These are phyloP conservation scores for Testicularia cyperi DNA, from an alignment of 1,284 basidiomycete species.

Conservation along the genomic window DNA sequence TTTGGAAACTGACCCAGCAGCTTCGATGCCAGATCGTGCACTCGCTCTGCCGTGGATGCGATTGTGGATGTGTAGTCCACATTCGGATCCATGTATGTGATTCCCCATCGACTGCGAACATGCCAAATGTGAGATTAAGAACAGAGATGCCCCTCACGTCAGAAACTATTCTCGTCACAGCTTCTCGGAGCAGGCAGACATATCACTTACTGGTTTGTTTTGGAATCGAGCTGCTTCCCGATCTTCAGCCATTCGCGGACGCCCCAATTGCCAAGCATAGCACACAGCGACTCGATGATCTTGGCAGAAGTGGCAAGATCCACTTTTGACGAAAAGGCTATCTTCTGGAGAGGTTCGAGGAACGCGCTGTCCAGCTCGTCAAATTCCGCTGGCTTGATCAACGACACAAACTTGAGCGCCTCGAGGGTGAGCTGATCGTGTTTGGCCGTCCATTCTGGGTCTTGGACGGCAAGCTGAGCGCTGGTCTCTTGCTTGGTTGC, in stretches of 20 bases:
- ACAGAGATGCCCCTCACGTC: neutral
- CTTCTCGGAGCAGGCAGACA: neutral
- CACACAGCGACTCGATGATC: conserved; percentile 12
- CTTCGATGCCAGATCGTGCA: conserved; percentile 10
- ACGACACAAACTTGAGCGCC: conserved; percentile 25
- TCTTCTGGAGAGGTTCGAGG: conserved; percentile 11
- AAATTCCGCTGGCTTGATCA: conserved; percentile 16
- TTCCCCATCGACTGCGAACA: conserved; percentile 16
- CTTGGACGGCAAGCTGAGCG: conserved; percentile 1
- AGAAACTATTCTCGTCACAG: no score
- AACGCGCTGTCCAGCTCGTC: conserved; percentile 12
- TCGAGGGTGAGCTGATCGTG: conserved; percentile 24
- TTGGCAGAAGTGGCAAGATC: conserved; percentile 14
- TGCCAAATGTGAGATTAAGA: neutral
- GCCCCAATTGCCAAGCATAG: conserved; percentile 21
- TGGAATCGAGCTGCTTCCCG: conserved; percentile 11
- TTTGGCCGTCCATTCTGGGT: conserved; percentile 10
- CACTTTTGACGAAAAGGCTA: conserved; percentile 17
- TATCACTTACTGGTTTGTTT: conserved; percentile 5
- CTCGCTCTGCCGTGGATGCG: conserved; percentile 5
- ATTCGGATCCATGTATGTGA: conserved; percentile 16
- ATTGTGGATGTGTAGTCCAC: conserved; percentile 25
- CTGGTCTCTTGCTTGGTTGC: no score
- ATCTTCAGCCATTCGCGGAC: conserved; percentile 21
- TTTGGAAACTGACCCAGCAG: conserved; percentile 15